Conservation (phyloP, 306 rosid genomes). For the Gastrolobium villosum region DNA sequence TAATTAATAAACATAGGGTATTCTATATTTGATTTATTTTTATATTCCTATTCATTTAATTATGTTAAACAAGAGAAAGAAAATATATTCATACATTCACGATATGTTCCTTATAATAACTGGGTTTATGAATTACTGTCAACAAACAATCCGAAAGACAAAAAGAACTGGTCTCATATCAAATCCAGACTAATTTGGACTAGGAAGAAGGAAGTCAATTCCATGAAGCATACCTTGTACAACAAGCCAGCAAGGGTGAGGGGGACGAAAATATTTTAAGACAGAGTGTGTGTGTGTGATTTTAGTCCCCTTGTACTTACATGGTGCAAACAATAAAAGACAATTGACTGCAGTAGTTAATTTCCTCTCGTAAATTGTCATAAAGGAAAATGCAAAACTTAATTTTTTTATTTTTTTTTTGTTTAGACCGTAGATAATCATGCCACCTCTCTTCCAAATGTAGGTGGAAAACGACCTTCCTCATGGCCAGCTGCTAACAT, state of each 20-base stretch:
- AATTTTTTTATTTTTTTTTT: neutral
- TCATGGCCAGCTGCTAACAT: neutral
- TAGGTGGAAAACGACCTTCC: neutral
- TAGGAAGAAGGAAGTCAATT: too few species aligned
- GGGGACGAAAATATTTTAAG: neutral
- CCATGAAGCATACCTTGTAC: neutral
- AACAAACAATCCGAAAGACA: too few species aligned
- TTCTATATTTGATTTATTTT: too few species aligned
- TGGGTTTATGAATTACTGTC: too few species aligned
- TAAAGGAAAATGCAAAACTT: neutral
- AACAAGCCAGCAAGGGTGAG: neutral
- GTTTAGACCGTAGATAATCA: slow-evolving; percentile 5
- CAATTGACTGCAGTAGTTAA: neutral
- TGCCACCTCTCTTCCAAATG: neutral
- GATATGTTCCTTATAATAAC: too few species aligned
- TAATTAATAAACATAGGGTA: too few species aligned
- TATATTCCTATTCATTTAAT: too few species aligned
- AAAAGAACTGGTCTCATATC: too few species aligned
- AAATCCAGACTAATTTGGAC: too few species aligned
- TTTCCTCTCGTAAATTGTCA: neutral
- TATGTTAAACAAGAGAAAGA: too few species aligned
- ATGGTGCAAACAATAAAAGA: neutral
- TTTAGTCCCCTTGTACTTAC: too few species aligned
- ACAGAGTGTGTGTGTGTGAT: neutral
- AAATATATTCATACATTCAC: too few species aligned